phyloP scores from a whole-genome alignment of 768 basidiomycete species.

The Boletus eberwhitei region DNA sequence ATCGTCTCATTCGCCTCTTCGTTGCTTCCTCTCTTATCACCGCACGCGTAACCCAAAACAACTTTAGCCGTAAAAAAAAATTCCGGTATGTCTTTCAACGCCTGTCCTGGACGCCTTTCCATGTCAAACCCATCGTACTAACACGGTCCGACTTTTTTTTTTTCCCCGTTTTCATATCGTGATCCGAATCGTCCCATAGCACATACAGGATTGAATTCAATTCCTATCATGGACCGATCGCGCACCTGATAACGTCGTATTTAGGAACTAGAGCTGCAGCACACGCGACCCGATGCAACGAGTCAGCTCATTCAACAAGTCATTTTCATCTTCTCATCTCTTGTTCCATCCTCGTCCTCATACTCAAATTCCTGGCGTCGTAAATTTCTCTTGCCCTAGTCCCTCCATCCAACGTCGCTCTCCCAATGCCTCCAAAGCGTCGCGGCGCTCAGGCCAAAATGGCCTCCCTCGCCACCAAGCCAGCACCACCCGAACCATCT shows the following conservation, averaged over 20 bases:
- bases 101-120: not conserved
- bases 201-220: slow-evolving; percentile 17
- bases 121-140: not conserved
- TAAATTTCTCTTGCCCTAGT: slow-evolving; percentile 6
- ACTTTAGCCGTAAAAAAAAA: not conserved
- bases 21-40: slow-evolving; percentile 8
- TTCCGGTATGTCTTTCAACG: slow-evolving; percentile 5
- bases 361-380: slow-evolving; percentile 14
- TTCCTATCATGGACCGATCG: slow-evolving; percentile 35
- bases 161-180: not conserved
- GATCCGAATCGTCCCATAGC: slow-evolving; percentile 23
- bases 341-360: not conserved
- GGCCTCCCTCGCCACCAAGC: slow-evolving; percentile 9
- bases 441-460: slow-evolving; percentile 17
- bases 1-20: not conserved
- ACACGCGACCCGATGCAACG: slow-evolving; percentile 31
- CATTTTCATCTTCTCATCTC: slow-evolving; percentile 19
- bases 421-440: slow-evolving; percentile 32
- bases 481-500: slow-evolving; percentile 11
- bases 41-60: slow-evolving; percentile 4
- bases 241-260: slow-evolving; percentile 28
- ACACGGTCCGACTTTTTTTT: slow-evolving; percentile 3
- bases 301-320: slow-evolving; percentile 23
- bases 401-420: not conserved
- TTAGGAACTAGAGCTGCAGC: slow-evolving; percentile 18